These are phyloP conservation scores for Chaetoceros muelleri DNA, from an alignment of 108 stramenopile genomes.

Conservation along the genomic window DNA sequence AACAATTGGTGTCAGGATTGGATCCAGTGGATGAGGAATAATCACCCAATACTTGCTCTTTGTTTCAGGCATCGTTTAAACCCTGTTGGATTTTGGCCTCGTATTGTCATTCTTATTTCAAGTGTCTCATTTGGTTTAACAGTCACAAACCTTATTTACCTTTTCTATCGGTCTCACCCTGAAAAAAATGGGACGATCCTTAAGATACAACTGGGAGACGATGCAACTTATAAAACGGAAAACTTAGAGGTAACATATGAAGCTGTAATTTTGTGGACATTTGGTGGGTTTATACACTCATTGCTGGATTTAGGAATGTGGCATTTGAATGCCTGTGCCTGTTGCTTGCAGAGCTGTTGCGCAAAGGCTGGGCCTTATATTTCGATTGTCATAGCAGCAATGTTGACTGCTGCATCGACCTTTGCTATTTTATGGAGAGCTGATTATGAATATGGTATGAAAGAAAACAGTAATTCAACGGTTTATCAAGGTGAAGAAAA, in stretches of 20 bases:
- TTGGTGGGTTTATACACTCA: neutral
- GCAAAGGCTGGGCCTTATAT: neutral
- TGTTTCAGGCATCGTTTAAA: conserved; percentile 59
- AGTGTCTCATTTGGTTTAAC: conserved; percentile 61
- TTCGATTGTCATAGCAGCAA: neutral
- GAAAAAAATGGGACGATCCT: neutral
- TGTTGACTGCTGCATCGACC: neutral
- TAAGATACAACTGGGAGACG: neutral
- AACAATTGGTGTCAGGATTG: conserved; percentile 51
- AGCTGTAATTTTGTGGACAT: neutral
- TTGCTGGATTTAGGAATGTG: neutral
- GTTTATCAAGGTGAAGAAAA: neutral
- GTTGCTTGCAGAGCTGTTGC: neutral
- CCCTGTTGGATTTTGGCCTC: conserved; percentile 43
- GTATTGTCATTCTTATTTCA: conserved; percentile 58
- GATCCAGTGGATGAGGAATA: conserved; percentile 61
- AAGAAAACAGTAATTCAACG: neutral
- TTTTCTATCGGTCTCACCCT: conserved; percentile 16
- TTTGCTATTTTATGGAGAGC: neutral
- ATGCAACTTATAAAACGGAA: too few species aligned
- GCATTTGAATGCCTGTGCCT: neutral
- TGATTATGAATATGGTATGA: neutral
- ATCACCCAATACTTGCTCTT: conserved; percentile 74
- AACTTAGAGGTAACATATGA: neutral
- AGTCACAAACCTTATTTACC: conserved; percentile 59